Percentiles rank a stretch among this genome's conserved stretches.
phyloP scores from a whole-genome alignment of 352 stramenopile species.

The Globisporangium polare region DNA sequence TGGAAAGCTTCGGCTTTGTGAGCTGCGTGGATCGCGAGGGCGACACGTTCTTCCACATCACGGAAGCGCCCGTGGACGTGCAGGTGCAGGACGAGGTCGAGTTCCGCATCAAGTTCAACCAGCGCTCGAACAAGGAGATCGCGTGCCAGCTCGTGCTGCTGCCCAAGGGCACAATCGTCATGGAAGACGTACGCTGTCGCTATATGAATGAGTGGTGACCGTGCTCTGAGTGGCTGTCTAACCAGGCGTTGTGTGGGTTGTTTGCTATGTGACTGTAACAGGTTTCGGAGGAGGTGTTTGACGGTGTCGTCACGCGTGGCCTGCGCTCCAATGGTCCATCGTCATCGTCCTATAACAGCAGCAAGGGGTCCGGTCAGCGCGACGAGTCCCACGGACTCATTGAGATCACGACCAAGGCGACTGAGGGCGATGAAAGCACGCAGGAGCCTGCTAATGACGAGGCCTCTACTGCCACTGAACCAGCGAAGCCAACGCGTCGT shows the following conservation, averaged over 20 bases:
- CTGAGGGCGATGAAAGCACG: constrained; percentile 5
- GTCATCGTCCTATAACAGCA: constrained; percentile 27
- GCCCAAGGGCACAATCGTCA: constrained; percentile 70
- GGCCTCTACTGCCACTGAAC: not conserved
- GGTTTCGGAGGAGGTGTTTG: constrained; percentile 44
- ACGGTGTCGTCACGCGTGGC: constrained; percentile 66
- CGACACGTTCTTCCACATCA: constrained; percentile 83
- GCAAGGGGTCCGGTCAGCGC: constrained; percentile 14
- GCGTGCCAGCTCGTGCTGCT: constrained; percentile 58
- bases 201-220: no score
- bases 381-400: constrained; percentile 16
- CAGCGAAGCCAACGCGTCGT: constrained; percentile 6
- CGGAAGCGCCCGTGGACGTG: constrained; percentile 63
- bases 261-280: constrained; percentile 15
- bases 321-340: constrained; percentile 28
- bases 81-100: constrained; percentile 71
- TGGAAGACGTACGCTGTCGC: constrained; percentile 68
- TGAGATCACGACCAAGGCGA: constrained; percentile 10
- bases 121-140: constrained; percentile 70
- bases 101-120: constrained; percentile 71
- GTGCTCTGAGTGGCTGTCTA: no score
- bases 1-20: constrained; percentile 57
- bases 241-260: no score
- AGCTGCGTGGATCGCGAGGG: constrained; percentile 61
- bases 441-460: constrained; percentile 7